A percentile compares a stretch with the other conserved stretches of the same genome.
These are phyloP conservation scores for Metschnikowia lachancei DNA, from an alignment of 805 yeast genomes.

Conservation along the genomic window DNA sequence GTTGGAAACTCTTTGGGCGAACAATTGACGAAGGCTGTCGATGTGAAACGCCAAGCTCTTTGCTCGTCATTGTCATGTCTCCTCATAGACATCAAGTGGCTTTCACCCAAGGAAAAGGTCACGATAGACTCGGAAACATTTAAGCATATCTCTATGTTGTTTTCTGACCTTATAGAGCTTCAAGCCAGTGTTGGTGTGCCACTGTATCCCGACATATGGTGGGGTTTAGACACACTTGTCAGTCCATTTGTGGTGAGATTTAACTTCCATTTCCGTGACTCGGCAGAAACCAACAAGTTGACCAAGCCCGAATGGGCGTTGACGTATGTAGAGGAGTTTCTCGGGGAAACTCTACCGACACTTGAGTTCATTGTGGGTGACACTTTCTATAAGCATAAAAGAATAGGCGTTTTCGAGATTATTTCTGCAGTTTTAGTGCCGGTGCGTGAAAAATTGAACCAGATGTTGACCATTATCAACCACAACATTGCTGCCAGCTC, in stretches of 20 bases:
- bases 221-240: conserved; percentile 50
- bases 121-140: conserved; percentile 15
- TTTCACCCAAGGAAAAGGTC: conserved; percentile 19
- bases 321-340: conserved; percentile 45
- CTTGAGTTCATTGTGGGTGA: conserved; percentile 41
- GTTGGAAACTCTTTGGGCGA: conserved; percentile 1
- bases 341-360: conserved; percentile 38
- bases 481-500: conserved; percentile 22
- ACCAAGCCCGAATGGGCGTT: conserved; percentile 75
- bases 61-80: conserved; percentile 15
- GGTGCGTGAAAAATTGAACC: conserved; percentile 42
- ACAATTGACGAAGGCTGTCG: conserved; percentile 1
- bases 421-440: conserved; percentile 49
- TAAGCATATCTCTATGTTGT: conserved; percentile 5
- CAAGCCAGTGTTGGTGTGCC: conserved; percentile 33
- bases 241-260: conserved; percentile 50
- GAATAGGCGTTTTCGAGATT: conserved; percentile 35
- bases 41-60: conserved; percentile 6
- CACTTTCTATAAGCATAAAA: conserved; percentile 26
- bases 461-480: conserved; percentile 24
- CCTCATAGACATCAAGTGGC: conserved; percentile 25
- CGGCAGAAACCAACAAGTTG: conserved; percentile 56
- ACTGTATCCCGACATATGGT: conserved; percentile 39
- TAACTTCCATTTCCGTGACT: conserved; percentile 56
- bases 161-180: conserved; percentile 25